phyloP scores from a whole-genome alignment of 257 asterid genomes.

The Salvia rosmarinus region DNA sequence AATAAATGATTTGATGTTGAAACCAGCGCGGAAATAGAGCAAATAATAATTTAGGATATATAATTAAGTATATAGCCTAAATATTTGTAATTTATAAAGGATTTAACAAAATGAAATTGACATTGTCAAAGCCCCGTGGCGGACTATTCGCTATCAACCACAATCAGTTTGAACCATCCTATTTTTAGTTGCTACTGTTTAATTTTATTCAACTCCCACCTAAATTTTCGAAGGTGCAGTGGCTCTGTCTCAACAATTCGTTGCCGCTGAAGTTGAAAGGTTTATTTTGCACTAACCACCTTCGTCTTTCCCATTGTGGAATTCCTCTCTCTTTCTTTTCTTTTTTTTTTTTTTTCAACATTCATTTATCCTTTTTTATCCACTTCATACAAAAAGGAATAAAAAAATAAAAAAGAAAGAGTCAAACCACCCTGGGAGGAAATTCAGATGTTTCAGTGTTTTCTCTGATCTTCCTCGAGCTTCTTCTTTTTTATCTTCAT shows the following conservation, averaged over 20 bases:
- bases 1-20: too few species aligned
- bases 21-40: too few species aligned
- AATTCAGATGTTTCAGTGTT: constrained; percentile 32
- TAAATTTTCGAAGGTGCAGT: constrained; percentile 44
- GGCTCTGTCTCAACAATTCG: constrained; percentile 40
- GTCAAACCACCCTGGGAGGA: constrained; percentile 39
- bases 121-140: constrained; percentile 24
- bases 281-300: constrained; percentile 47
- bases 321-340: constrained; percentile 3
- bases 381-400: neutral
- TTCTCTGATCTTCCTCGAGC: constrained; percentile 32
- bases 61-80: too few species aligned
- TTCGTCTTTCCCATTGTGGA: constrained; percentile 32
- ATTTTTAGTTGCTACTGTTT: neutral
- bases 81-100: too few species aligned
- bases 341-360: constrained; percentile 10
- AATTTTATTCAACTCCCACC: constrained; percentile 25
- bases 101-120: neutral
- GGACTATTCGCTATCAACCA: constrained; percentile 14
- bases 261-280: constrained; percentile 54
- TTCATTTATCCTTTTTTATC: constrained; percentile 15
- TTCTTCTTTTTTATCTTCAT: constrained; percentile 27
- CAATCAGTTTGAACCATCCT: neutral
- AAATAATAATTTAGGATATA: too few species aligned
- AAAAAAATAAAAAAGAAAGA: constrained; percentile 4